phyloP scores from a whole-genome alignment of 768 basidiomycete genomes.

The Neoboletus brunneissimus region DNA sequence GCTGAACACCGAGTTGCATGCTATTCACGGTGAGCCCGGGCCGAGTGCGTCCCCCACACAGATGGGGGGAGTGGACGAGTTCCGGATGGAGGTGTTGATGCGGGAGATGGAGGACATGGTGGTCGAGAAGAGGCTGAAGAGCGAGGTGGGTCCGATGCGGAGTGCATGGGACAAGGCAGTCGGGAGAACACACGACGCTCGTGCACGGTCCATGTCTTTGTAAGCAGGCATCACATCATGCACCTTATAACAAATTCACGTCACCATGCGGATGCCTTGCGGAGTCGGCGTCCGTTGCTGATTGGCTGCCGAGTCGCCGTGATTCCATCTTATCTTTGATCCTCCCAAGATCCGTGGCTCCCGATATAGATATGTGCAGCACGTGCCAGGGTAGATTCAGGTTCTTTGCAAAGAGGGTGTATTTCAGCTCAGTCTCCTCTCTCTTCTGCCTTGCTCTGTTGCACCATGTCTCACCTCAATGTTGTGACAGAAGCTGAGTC shows the following conservation, averaged over 20 bases:
- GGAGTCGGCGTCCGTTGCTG: background rate
- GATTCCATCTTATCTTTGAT: slow-evolving; percentile 17
- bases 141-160: slow-evolving; percentile 53
- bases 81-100: slow-evolving; percentile 42
- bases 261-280: slow-evolving; percentile 14
- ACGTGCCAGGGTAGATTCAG: slow-evolving; percentile 4
- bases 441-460: background rate
- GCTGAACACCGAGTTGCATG: slow-evolving; percentile 52
- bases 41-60: slow-evolving; percentile 9
- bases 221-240: slow-evolving; percentile 7
- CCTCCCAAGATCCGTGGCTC: slow-evolving; percentile 5
- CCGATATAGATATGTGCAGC: slow-evolving; percentile 15
- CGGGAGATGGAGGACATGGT: slow-evolving; percentile 64
- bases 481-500: background rate
- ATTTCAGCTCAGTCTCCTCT: background rate
- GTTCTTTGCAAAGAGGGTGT: background rate
- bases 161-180: slow-evolving; percentile 51
- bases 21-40: slow-evolving; percentile 35
- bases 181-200: slow-evolving; percentile 4
- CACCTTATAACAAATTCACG: background rate
- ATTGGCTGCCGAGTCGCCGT: slow-evolving; percentile 9
- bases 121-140: slow-evolving; percentile 59
- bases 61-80: slow-evolving; percentile 24
- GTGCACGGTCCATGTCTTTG: slow-evolving; percentile 30
- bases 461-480: background rate